Percentiles rank a stretch among this genome's conserved stretches.
phyloP scores from a whole-genome alignment of 768 basidiomycete genomes.

The Vishniacozyma victoriae region DNA sequence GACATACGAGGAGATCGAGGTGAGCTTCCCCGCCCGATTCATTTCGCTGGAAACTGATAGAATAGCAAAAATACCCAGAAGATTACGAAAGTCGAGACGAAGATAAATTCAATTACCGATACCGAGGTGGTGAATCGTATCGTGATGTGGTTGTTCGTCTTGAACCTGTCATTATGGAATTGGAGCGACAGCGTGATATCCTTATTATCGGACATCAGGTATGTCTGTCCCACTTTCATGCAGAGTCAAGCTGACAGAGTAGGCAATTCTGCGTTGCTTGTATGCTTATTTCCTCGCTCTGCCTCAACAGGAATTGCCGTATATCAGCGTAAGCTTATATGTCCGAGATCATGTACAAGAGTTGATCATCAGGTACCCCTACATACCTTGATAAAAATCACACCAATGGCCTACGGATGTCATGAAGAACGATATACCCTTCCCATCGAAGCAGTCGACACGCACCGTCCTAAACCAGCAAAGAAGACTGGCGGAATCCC shows the following conservation, averaged over 20 bases:
- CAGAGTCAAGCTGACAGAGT: slow-evolving; percentile 2
- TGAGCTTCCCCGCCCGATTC: slow-evolving; percentile 38
- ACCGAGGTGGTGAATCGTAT: slow-evolving; percentile 92
- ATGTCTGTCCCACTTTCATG: slow-evolving; percentile 25
- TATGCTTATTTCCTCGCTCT: slow-evolving; percentile 89
- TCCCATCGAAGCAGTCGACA: slow-evolving; percentile 89
- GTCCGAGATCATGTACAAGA: background rate
- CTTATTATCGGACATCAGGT: slow-evolving; percentile 94
- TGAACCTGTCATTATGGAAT: slow-evolving; percentile 98
- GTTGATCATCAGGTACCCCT: slow-evolving; percentile 48
- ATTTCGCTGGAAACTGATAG: background rate
- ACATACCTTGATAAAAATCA: slow-evolving; percentile 97
- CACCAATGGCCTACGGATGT: slow-evolving; percentile 96
- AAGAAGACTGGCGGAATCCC: slow-evolving; percentile 4
- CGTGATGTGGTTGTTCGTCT: slow-evolving; percentile 91
- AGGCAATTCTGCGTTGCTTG: slow-evolving; percentile 54
- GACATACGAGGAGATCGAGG: slow-evolving; percentile 99
- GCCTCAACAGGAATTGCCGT: slow-evolving; percentile 87
- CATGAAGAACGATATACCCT: slow-evolving; percentile 91
- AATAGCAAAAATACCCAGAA: slow-evolving; percentile 83
- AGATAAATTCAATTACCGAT: slow-evolving; percentile 99
- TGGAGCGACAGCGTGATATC: slow-evolving; percentile 96
- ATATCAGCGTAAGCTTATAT: slow-evolving; percentile 73
- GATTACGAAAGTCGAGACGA: slow-evolving; percentile 97
- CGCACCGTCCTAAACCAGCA: slow-evolving; percentile 61